Percentiles rank a stretch among this genome's conserved stretches.
These are phyloP conservation scores for Casuarina equisetifolia DNA, from an alignment of 306 rosid species.

Conservation along the genomic window DNA sequence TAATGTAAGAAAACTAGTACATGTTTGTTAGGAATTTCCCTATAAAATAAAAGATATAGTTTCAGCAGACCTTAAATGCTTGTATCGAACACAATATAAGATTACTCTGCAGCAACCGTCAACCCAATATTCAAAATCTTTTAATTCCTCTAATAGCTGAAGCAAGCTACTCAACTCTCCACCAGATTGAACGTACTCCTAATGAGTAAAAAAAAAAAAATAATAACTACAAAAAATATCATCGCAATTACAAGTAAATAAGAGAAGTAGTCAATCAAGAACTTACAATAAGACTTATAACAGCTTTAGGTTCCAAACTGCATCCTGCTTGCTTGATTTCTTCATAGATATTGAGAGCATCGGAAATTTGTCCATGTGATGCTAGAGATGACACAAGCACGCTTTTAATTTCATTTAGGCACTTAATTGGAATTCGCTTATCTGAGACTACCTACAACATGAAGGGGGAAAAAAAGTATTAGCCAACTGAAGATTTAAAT, in stretches of 20 bases:
- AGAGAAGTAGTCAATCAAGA: constrained; percentile 15
- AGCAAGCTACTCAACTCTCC: constrained; percentile 59
- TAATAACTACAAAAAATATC: not conserved
- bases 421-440: constrained; percentile 41
- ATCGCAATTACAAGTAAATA: constrained; percentile 4
- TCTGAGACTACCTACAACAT: constrained; percentile 56
- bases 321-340: constrained; percentile 64
- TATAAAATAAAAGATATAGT: not conserved
- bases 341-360: constrained; percentile 55
- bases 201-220: not conserved
- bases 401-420: constrained; percentile 62
- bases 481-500: not conserved
- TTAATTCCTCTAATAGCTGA: constrained; percentile 55
- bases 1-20: constrained; percentile 19
- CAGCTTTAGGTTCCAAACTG: constrained; percentile 69
- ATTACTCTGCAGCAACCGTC: constrained; percentile 68
- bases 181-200: constrained; percentile 55
- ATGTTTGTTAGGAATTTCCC: constrained; percentile 14
- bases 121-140: constrained; percentile 54
- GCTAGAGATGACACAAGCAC: constrained; percentile 79
- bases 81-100: constrained; percentile 57
- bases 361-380: constrained; percentile 55
- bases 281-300: constrained; percentile 68
- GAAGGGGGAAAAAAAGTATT: not conserved
- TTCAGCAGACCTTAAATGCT: constrained; percentile 59